Percentiles rank a stretch among this genome's conserved stretches.
phyloP scores from a whole-genome alignment of 2,329 filamentous ascomycete genomes.

The Fusarium anthophilum region DNA sequence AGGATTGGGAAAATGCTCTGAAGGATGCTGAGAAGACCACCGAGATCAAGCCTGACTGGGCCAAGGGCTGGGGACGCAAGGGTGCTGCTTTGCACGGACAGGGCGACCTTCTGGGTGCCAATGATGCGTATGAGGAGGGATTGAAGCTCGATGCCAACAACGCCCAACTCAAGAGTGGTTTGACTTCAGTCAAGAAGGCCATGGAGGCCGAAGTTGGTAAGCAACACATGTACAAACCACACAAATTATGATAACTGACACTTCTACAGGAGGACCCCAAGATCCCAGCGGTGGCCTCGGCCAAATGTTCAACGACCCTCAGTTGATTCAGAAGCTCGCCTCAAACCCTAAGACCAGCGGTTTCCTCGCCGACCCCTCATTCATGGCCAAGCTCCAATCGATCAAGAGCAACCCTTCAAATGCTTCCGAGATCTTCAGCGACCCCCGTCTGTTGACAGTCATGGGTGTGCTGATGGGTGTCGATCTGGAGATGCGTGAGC shows the following conservation, averaged over 20 bases:
- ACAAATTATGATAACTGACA: constrained; percentile 1
- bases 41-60: constrained; percentile 96
- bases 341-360: constrained; percentile 91
- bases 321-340: constrained; percentile 89
- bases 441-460: constrained; percentile 92
- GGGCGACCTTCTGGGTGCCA: constrained; percentile 84
- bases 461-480: constrained; percentile 94
- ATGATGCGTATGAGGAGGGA: constrained; percentile 93
- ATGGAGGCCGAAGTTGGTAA: constrained; percentile 70
- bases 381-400: constrained; percentile 89
- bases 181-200: constrained; percentile 85
- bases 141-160: constrained; percentile 92
- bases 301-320: constrained; percentile 93
- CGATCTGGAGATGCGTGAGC: constrained; percentile 73
- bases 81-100: constrained; percentile 89
- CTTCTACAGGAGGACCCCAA: constrained; percentile 46
- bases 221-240: neutral
- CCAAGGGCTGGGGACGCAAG: constrained; percentile 95
- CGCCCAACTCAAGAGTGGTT: constrained; percentile 88
- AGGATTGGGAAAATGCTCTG: constrained; percentile 84
- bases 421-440: constrained; percentile 82
- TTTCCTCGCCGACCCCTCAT: constrained; percentile 81
- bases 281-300: constrained; percentile 82
- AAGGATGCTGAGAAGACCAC: constrained; percentile 93
- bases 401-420: constrained; percentile 83